Conservation (phyloP, 139 green algal species). For the Chlamydomonas asymmetrica region DNA sequence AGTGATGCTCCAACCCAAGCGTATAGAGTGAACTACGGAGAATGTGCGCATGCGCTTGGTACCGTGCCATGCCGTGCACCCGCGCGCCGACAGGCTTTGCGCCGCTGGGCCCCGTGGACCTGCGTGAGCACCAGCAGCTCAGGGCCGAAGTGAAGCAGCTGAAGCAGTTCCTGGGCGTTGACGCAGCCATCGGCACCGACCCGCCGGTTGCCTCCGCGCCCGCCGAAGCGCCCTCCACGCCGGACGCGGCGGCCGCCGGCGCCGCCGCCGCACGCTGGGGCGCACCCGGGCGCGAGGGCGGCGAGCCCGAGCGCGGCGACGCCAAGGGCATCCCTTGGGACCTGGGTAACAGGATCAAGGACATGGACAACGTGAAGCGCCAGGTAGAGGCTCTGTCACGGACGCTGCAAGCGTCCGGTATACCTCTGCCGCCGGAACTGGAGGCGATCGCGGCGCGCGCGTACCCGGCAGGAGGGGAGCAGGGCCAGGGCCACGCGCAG, state of each 20-base stretch:
- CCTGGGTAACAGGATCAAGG: conserved; percentile 6
- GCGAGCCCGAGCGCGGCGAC: conserved; percentile 1
- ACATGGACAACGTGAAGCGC: conserved; percentile 5
- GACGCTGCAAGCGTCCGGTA: neutral
- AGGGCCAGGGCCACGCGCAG: neutral
- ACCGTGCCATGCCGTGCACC: too few relatives aligned
- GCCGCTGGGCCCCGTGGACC: conserved; percentile 3
- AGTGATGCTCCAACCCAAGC: too few relatives aligned
- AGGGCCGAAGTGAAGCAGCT: conserved; percentile 4
- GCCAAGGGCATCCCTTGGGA: neutral
- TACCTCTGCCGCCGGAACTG: neutral
- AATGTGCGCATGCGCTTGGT: too few relatives aligned
- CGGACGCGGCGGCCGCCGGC: neutral
- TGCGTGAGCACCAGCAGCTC: too few relatives aligned
- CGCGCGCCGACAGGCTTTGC: neutral
- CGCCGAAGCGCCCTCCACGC: neutral
- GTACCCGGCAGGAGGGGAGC: neutral
- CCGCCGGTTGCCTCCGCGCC: too few relatives aligned
- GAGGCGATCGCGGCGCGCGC: neutral
- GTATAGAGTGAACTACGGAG: too few relatives aligned
- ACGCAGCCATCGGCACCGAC: too few relatives aligned
- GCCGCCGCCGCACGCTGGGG: neutral
- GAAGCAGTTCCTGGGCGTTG: conserved; percentile 13
- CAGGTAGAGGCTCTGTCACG: conserved; percentile 4
- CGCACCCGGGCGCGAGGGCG: conserved; percentile 1